Evolutionary conservation across 2,329 filamentous ascomycete species (phyloP), one percentile per base, ranked within the genome.

Genomic region (Ophiostoma fasciatum): DNA sequence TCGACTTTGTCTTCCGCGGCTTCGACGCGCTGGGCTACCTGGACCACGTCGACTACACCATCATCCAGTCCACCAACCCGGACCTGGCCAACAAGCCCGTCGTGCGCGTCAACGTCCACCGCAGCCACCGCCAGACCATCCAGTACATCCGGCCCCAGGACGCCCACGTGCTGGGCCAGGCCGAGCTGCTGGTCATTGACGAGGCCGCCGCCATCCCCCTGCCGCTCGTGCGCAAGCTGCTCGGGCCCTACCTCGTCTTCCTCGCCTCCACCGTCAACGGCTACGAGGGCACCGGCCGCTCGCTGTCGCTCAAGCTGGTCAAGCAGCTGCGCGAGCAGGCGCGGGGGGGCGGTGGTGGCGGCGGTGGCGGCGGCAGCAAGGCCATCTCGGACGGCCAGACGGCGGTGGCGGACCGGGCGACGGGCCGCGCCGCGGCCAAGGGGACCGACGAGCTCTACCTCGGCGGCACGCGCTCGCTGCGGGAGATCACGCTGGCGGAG

Each of bases 241-340:
- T 98, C 74, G 90, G 90, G 0, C 88, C 88, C 12, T 98, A 98
- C 57, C 66, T 98, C 26, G 85, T 96, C 8, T 98, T 98, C 59
- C 96, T 98, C 90, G 85, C 92, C 1, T 98, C 90, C 1, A 98
- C 90, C 2, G 94, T 98, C 61, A 96, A 96, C 53, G 90, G 90
- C 40, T 98, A 98, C 54, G 90, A 98, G 62, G 90, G 90, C 38
- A 98, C 90, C 7, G 90, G 90, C 28, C 76, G 90, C 39, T 96
- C 90, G 1, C 68, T 98, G 6, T 96, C 90, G 1, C 64, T 98
- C 36, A 98, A 98, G 61, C 68, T 98, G 46, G 94, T 98, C 45
- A 92, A 96, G 55, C 88, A 98, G 58, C 72, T 98, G 18, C 78
- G 90, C 40, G 88, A 98, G 50, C 87, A 98, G 54, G 92, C 88